Evolutionary conservation across 305 asterid species (phyloP), one percentile per base, ranked within the genome.

Genomic region (Fraxinus xanthoxyloides): DNA sequence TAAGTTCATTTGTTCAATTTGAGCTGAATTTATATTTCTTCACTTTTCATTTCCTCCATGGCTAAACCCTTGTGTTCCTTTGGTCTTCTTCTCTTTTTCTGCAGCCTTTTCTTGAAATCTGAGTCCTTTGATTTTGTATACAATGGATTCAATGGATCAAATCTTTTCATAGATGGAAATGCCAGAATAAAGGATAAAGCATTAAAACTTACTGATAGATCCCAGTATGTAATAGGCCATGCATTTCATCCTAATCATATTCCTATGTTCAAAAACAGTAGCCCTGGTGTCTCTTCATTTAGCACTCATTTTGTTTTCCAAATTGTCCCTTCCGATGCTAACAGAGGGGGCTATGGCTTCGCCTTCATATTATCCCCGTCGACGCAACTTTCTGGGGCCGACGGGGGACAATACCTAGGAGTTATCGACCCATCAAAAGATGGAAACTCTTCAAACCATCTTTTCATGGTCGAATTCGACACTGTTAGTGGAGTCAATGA

Each of bases 391-490:
- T 8, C 34, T 13, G 32, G 32, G 5, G 72, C n/a, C 1, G 7
- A 10, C 3, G 6, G 17, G 6, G n/a, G 34, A 23, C 72, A 63
- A 0, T 90, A 2, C 84, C 69, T 94, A 48, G 98, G 98, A 34
- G 84, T 94, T 2, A 26, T 93, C 82, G 90, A 85, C 78, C 0
- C 7, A 0, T 24, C 28, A 4, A 92, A 86, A 28, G 51, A 87
- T 8, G 81, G 85, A 0, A 46, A 36, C 0, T 0, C 74, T 0
- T 59, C 90, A 0, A 93, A 93, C 86, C 97, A 89, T 35, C 75
- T 94, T 5, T 90, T 94, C 81, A 80, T 90, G 86, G 95, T 94
- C 35, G 98, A 94, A 51, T 94, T 94, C 35, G 98, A 94, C 77
- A 94, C 96, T 0, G 93, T 94, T 7, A 32, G 85, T 30, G 98